A percentile compares a stretch with the other conserved stretches of the same genome.
Evolutionary conservation across 495 filamentous ascomycete species (phyloP).

Genomic region (Penicillium ochrochloron): DNA sequence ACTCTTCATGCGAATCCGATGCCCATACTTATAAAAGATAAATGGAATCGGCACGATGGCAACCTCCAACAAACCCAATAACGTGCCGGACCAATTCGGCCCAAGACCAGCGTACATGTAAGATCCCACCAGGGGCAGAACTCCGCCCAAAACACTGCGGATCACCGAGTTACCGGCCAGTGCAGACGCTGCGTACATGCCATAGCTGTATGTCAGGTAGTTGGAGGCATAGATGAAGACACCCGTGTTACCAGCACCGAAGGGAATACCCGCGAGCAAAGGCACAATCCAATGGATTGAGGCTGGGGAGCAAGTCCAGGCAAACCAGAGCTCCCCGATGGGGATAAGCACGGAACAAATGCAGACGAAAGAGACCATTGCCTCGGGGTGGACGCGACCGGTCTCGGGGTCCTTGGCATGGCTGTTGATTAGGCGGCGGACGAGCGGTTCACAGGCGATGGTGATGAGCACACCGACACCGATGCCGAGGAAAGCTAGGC

Average conservation of each 20-base stretch:
- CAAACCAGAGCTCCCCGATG: conserved; percentile 75
- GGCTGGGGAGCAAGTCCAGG: conserved; percentile 76
- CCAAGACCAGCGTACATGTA: conserved; percentile 71
- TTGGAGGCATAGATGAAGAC: conserved; percentile 82
- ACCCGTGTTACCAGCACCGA: conserved; percentile 75
- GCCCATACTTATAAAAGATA: conserved; percentile 76
- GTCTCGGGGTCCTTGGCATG: conserved; percentile 72
- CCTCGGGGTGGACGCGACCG: conserved; percentile 70
- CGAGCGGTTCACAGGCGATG: conserved; percentile 70
- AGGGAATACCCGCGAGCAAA: conserved; percentile 77
- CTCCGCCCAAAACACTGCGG: conserved; percentile 68
- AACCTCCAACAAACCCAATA: conserved; percentile 72
- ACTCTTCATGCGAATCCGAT: conserved; percentile 67
- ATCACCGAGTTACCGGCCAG: conserved; percentile 77
- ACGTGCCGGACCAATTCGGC: conserved; percentile 78
- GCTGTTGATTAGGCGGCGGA: conserved; percentile 71
- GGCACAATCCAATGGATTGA: conserved; percentile 77
- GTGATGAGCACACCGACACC: conserved; percentile 71
- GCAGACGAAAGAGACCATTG: conserved; percentile 72
- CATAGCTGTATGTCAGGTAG: conserved; percentile 79
- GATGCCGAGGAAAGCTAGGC: conserved; percentile 77
- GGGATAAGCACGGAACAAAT: conserved; percentile 71
- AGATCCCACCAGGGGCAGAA: conserved; percentile 73
- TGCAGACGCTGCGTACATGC: conserved; percentile 76
- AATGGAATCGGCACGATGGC: conserved; percentile 77